These are phyloP conservation scores for Rhizopus arrhizus DNA, from an alignment of 371 early-diverging fungal species.

Conservation along the genomic window DNA sequence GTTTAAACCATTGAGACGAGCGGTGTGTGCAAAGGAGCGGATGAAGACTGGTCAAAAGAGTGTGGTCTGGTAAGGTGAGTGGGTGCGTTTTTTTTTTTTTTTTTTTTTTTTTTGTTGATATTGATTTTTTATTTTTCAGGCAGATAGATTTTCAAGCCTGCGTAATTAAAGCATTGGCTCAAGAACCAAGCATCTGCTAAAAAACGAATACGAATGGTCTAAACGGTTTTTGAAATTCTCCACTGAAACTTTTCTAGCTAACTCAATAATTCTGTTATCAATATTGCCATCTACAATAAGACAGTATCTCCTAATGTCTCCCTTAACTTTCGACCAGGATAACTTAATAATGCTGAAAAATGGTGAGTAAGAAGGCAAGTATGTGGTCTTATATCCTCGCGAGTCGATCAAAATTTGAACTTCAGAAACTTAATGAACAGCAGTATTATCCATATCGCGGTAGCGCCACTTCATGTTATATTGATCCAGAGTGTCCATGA, in stretches of 20 bases:
- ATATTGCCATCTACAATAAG: slow-evolving; percentile 20
- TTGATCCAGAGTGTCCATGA: slow-evolving; percentile 20
- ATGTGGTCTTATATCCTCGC: slow-evolving; percentile 17
- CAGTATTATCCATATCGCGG: slow-evolving; percentile 16
- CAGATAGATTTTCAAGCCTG: background rate
- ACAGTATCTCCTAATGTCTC: slow-evolving; percentile 15
- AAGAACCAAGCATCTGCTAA: slow-evolving; percentile 20
- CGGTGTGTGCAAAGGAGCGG: too few species aligned
- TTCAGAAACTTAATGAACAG: slow-evolving; percentile 16
- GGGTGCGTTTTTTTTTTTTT: too few species aligned
- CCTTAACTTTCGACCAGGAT: slow-evolving; percentile 23
- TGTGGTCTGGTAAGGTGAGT: too few species aligned
- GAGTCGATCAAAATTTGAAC: slow-evolving; percentile 13
- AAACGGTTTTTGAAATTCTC: slow-evolving; percentile 20
- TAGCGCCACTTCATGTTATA: slow-evolving; percentile 14
- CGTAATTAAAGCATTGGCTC: slow-evolving; percentile 12
- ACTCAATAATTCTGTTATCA: slow-evolving; percentile 19
- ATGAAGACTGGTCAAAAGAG: too few species aligned
- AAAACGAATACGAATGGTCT: slow-evolving; percentile 24
- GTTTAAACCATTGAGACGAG: too few species aligned
- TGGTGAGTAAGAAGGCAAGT: background rate
- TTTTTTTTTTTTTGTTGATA: slow-evolving; percentile 1
- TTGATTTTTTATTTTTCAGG: background rate
- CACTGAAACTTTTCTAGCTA: slow-evolving; percentile 11
- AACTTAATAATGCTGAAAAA: slow-evolving; percentile 19